Percentiles rank a stretch among this genome's conserved stretches.
phyloP scores from a whole-genome alignment of 169 alveolate genomes.

The Plasmodium reichenowi region DNA sequence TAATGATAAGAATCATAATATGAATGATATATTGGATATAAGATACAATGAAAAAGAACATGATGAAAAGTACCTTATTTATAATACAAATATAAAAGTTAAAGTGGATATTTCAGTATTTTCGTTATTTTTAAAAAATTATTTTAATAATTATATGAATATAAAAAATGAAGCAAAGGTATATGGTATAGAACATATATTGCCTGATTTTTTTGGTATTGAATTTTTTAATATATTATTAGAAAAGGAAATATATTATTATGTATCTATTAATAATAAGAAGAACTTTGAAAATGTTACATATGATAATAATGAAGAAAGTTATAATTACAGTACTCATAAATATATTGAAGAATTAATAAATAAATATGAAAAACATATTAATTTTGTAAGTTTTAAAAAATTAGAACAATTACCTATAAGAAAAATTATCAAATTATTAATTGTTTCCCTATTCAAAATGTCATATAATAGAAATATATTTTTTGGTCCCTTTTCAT shows the following conservation, averaged over 20 bases:
- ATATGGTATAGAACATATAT: constrained; percentile 11
- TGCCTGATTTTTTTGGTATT: constrained; percentile 6
- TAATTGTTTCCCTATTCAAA: constrained; percentile 27
- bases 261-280: constrained; percentile 8
- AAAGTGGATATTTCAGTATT: constrained; percentile 3
- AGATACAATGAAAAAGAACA: background rate
- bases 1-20: background rate
- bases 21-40: background rate
- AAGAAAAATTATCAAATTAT: constrained; percentile 20
- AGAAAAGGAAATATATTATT: constrained; percentile 30
- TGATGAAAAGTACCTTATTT: background rate
- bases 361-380: constrained; percentile 20
- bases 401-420: constrained; percentile 21
- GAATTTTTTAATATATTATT: constrained; percentile 14
- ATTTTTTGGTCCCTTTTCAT: background rate
- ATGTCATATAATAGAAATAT: constrained; percentile 42
- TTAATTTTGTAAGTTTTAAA: constrained; percentile 19
- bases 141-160: background rate
- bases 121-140: constrained; percentile 8
- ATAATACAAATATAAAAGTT: background rate
- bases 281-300: background rate
- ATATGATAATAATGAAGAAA: background rate
- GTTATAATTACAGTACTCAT: constrained; percentile 30
- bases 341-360: constrained; percentile 25
- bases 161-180: background rate